Percentiles rank a stretch among this genome's conserved stretches.
phyloP scores from a whole-genome alignment of 2,329 filamentous ascomycete species.

The Aphanocladium album region DNA sequence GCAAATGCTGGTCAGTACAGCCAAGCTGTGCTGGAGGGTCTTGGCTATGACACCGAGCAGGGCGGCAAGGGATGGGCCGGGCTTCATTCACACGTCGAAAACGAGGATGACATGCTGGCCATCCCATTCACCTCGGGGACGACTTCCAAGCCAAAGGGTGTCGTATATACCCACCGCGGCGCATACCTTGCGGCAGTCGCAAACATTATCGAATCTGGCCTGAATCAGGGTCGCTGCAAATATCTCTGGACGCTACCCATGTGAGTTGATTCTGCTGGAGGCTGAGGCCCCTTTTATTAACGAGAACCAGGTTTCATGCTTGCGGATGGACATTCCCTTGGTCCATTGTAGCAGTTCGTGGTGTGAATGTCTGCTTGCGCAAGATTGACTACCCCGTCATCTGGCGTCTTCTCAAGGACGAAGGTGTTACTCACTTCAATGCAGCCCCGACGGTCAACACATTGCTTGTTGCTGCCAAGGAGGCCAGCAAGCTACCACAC shows the following conservation, averaged over 20 bases:
- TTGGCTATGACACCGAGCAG: conserved; percentile 62
- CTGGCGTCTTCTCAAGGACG: conserved; percentile 81
- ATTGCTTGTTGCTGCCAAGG: conserved; percentile 72
- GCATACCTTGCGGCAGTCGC: conserved; percentile 78
- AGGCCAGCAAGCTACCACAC: conserved; percentile 64
- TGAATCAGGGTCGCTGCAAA: conserved; percentile 71
- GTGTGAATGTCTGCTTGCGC: conserved; percentile 90
- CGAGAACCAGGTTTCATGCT: conserved; percentile 53
- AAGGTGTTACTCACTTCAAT: conserved; percentile 90
- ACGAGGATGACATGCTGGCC: conserved; percentile 79
- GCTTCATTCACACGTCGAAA: conserved; percentile 61
- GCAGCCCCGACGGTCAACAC: conserved; percentile 97
- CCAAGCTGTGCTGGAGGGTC: conserved; percentile 73
- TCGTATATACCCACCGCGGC: conserved; percentile 85
- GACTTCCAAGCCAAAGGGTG: conserved; percentile 86
- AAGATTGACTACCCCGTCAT: conserved; percentile 95
- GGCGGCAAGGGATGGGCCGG: conserved; percentile 71
- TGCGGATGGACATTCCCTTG: conserved; percentile 85
- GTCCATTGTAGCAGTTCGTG: conserved; percentile 86
- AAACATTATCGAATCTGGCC: conserved; percentile 82
- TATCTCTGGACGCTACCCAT: conserved; percentile 93
- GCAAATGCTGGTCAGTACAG: conserved; percentile 76
- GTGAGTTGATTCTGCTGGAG: conserved; percentile 49
- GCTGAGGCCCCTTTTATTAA: background rate
- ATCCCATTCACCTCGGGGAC: conserved; percentile 94